phyloP scores from a whole-genome alignment of 2,329 filamentous ascomycete genomes.

The Colletotrichum spinosum region DNA sequence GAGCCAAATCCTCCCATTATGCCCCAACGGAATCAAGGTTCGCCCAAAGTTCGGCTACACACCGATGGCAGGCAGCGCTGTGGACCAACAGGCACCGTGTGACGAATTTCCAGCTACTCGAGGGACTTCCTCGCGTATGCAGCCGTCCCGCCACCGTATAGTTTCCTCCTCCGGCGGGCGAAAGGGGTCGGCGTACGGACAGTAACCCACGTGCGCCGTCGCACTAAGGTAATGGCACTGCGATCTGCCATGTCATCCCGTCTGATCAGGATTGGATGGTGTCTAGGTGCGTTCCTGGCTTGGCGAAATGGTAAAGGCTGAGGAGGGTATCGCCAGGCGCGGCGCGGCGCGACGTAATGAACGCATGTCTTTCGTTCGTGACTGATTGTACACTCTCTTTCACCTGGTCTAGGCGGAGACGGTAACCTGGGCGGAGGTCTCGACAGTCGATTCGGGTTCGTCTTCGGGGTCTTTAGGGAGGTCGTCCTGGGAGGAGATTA shows the following conservation, averaged over 20 bases:
- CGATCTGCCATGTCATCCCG: background rate
- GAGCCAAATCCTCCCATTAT: no score
- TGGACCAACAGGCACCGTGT: no score
- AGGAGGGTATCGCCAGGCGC: no score
- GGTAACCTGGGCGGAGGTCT: constrained; percentile 50
- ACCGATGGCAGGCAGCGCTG: no score
- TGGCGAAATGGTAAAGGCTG: no score
- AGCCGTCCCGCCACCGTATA: background rate
- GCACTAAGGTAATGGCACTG: background rate
- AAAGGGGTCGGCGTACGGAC: background rate
- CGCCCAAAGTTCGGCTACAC: no score
- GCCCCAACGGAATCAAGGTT: no score
- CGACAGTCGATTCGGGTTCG: constrained; percentile 46
- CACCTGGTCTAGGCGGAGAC: constrained; percentile 51
- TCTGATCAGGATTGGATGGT: background rate
- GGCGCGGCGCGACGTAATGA: no score
- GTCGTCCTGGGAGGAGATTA: constrained; percentile 51
- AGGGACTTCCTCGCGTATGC: background rate
- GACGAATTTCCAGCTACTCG: background rate
- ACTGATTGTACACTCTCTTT: no score
- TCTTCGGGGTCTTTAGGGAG: constrained; percentile 53
- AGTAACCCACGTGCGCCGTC: constrained; percentile 9
- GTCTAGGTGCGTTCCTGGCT: no score
- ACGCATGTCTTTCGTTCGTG: no score
- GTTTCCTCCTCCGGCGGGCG: background rate